Conservation (phyloP, 495 filamentous ascomycete genomes). For the Niebla homalea region DNA sequence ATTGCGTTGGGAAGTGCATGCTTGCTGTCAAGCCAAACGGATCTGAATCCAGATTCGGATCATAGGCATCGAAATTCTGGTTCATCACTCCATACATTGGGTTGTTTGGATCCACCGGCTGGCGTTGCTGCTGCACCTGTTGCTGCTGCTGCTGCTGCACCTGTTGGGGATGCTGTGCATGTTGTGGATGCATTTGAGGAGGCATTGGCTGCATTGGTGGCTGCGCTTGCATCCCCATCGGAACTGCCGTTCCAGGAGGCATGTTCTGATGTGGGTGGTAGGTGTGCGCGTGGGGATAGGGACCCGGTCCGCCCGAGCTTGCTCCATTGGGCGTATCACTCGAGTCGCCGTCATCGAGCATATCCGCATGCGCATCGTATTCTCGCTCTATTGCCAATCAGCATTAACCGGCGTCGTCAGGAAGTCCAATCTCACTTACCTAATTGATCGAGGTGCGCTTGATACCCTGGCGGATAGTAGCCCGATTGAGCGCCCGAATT, state of each 20-base stretch:
- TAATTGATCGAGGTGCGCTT: constrained; percentile 92
- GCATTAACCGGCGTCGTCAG: constrained; percentile 32
- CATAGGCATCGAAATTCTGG: constrained; percentile 62
- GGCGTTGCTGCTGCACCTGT: constrained; percentile 16
- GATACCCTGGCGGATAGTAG: constrained; percentile 76
- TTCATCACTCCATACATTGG: constrained; percentile 43
- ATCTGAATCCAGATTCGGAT: constrained; percentile 75
- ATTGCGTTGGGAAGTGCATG: constrained; percentile 88
- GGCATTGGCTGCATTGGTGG: constrained; percentile 20
- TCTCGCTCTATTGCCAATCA: constrained; percentile 83
- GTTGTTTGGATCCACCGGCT: constrained; percentile 26
- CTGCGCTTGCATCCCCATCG: constrained; percentile 18
- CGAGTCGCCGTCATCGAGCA: constrained; percentile 67
- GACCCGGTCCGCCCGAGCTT: constrained; percentile 42
- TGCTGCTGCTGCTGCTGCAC: constrained; percentile 15
- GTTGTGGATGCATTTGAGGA: constrained; percentile 20
- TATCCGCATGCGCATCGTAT: constrained; percentile 91
- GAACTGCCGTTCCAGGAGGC: constrained; percentile 28
- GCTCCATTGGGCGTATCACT: constrained; percentile 54
- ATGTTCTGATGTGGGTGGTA: constrained; percentile 23
- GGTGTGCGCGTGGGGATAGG: constrained; percentile 49
- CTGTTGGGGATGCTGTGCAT: constrained; percentile 11
- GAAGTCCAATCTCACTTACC: constrained; percentile 47
- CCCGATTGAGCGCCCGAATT: constrained; percentile 28
- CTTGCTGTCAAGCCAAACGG: constrained; percentile 82